Evolutionary conservation across 305 asterid species (phyloP).

Genomic region (Fraxinus paxiana): DNA sequence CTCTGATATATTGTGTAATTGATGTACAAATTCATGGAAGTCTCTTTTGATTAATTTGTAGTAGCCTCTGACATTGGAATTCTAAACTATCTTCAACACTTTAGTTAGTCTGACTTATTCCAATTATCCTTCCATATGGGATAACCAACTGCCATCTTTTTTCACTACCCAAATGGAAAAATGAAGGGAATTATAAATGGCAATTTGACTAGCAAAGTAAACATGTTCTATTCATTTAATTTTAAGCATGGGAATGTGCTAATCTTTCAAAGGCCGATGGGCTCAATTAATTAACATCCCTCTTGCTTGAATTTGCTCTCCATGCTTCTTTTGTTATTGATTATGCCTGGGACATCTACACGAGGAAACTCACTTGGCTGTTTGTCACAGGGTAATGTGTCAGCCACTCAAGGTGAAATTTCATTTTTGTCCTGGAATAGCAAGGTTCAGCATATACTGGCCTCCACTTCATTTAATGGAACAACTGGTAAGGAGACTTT

Average conservation of each 20-base stretch:
- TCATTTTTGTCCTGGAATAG: slow-evolving; percentile 93
- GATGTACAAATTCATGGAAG: background rate
- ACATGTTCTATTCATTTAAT: background rate
- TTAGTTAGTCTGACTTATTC: background rate
- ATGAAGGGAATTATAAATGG: background rate
- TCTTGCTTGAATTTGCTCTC: background rate
- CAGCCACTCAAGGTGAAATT: slow-evolving; percentile 92
- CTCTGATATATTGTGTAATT: background rate
- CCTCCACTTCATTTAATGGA: slow-evolving; percentile 90
- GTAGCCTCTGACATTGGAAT: background rate
- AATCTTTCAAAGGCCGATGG: background rate
- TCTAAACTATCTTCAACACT: background rate
- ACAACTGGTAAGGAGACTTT: slow-evolving; percentile 65
- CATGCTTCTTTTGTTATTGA: background rate
- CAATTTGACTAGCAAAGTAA: background rate
- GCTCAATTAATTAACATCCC: background rate
- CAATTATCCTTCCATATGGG: background rate
- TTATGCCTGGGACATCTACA: background rate
- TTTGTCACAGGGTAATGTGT: slow-evolving; percentile 73
- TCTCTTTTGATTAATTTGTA: background rate
- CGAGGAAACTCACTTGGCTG: background rate
- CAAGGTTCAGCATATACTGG: slow-evolving; percentile 81
- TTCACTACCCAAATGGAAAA: background rate
- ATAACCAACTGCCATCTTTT: background rate
- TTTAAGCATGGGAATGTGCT: background rate